Percentiles rank a stretch among this genome's conserved stretches.
These are phyloP conservation scores for Puccinia polysora DNA, from an alignment of 1,284 basidiomycete genomes.

Conservation along the genomic window DNA sequence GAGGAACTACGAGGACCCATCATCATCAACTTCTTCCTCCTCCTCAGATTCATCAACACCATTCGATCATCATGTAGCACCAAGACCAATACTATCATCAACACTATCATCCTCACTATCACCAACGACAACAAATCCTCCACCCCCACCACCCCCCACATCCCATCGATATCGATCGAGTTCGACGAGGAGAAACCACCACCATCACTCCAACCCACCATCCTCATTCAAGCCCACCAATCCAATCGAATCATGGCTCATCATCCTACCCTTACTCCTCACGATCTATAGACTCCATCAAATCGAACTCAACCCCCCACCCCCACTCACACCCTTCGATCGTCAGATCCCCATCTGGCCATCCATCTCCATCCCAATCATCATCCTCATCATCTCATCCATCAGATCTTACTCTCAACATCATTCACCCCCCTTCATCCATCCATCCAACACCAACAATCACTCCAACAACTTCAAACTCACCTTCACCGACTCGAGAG, in stretches of 20 bases:
- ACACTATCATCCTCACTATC: too few species aligned
- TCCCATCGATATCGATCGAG: too few species aligned
- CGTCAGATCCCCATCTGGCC: neutral
- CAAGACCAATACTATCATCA: too few species aligned
- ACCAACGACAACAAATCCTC: too few species aligned
- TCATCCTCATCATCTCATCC: neutral
- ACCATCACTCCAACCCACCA: too few species aligned
- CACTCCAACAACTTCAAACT: conserved; percentile 48
- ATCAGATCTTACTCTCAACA: too few species aligned
- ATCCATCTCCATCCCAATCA: neutral
- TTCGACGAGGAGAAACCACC: too few species aligned
- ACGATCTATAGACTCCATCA: neutral
- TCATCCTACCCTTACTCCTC: neutral
- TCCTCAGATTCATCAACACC: too few species aligned
- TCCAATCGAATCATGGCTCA: neutral
- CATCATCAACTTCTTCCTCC: too few species aligned
- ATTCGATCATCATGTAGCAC: too few species aligned
- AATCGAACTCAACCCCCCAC: neutral
- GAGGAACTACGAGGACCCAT: too few species aligned
- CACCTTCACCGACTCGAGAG: conserved; percentile 51
- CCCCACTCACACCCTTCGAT: too few species aligned
- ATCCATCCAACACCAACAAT: neutral
- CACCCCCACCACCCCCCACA: neutral
- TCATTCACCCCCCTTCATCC: neutral
- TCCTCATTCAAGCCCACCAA: neutral